Evolutionary conservation across 2,329 filamentous ascomycete genomes (phyloP).

Genomic region (Thielaviopsis ethacetica): DNA sequence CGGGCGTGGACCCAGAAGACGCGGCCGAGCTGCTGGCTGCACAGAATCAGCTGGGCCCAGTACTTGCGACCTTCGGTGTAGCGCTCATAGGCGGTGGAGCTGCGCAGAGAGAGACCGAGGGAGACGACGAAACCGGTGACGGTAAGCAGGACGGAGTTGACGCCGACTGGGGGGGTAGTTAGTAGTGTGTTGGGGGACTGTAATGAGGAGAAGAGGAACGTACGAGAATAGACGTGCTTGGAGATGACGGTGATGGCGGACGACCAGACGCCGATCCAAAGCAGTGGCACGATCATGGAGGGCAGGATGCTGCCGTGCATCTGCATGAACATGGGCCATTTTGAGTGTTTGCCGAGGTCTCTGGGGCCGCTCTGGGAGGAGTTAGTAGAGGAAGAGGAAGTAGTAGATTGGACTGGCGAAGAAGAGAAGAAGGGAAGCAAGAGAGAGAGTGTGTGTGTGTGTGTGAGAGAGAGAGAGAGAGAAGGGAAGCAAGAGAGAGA

Average conservation of each 20-base stretch:
- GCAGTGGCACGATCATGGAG: conserved; percentile 54
- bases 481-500: neutral
- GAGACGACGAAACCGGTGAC: conserved; percentile 70
- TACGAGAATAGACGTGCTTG: conserved; percentile 20
- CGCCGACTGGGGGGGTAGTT: conserved; percentile 22
- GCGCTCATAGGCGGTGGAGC: conserved; percentile 61
- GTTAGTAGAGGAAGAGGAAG: too few species aligned
- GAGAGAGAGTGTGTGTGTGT: neutral
- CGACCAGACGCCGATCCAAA: conserved; percentile 47
- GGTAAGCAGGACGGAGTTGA: conserved; percentile 49
- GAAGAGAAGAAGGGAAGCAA: neutral
- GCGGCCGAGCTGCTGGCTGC: conserved; percentile 52
- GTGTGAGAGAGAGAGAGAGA: neutral
- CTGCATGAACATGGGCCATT: conserved; percentile 59
- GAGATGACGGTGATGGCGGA: conserved; percentile 45
- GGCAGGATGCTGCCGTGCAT: conserved; percentile 62
- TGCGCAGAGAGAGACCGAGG: conserved; percentile 62
- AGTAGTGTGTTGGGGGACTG: neutral
- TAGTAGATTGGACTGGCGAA: too few species aligned
- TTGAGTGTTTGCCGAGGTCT: conserved; percentile 56
- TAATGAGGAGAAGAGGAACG: neutral
- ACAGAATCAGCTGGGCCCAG: conserved; percentile 44
- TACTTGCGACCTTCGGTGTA: conserved; percentile 48
- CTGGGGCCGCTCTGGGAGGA: conserved; percentile 38
- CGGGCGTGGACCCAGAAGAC: conserved; percentile 62